Evolutionary conservation across 148 eudicot genomes (phyloP).

Genomic region (Amaranthus palmeri): DNA sequence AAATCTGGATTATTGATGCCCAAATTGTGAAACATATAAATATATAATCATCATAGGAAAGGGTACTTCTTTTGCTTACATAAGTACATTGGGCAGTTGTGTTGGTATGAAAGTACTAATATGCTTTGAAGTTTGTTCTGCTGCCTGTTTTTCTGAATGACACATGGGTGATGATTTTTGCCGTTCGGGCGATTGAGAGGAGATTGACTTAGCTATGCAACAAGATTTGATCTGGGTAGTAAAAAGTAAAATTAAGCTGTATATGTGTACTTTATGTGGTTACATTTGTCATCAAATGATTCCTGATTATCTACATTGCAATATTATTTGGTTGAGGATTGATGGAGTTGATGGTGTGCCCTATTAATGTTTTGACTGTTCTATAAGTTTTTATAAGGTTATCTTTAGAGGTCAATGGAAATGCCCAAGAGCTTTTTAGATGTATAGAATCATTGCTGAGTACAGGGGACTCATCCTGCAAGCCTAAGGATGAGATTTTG

Average conservation of each 20-base stretch:
- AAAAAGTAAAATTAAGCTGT: not conserved
- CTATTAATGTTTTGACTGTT: not conserved
- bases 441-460: not conserved
- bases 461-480: not conserved
- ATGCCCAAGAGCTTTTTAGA: not conserved
- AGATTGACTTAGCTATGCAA: not conserved
- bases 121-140: not conserved
- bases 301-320: not conserved
- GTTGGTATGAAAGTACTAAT: not conserved
- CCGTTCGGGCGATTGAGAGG: not conserved
- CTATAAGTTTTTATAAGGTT: not conserved
- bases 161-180: not conserved
- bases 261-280: not conserved
- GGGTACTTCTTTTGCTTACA: not conserved
- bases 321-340: not conserved
- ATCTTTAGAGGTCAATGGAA: not conserved
- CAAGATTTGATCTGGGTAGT: not conserved
- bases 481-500: not conserved
- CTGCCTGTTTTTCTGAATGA: not conserved
- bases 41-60: not conserved
- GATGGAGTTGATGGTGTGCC: not conserved
- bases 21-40: not conserved
- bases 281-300: not conserved
- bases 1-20: slow-evolving; percentile 9
- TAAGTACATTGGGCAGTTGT: not conserved